Evolutionary conservation across 306 rosid species (phyloP), one percentile per base, ranked within the genome.

Genomic region (Rubus idaeus): DNA sequence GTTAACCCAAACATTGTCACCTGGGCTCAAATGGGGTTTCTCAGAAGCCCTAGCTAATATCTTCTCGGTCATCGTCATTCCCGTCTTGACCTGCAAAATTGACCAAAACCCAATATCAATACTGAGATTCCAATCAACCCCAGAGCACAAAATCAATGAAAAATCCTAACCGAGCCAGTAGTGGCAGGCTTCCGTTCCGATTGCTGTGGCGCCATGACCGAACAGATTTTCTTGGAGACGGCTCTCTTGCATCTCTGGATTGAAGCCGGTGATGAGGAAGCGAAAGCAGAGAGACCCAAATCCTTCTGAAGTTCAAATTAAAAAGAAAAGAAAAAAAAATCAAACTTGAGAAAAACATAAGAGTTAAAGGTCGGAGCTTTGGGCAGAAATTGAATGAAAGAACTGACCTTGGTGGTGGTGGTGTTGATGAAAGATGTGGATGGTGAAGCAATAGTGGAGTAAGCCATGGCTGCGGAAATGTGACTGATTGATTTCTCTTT

Each of bases 61-160:
- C 95, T 92, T 95, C 83, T 95, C 97, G 0, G 98, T 95, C 96
- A 92, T 88, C 5, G 96, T 95, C 98, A 95, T 95, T 0, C 85
- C 96, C 0, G 96, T 92, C 86, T 88, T 95, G 47, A 90, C 88
- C 98, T 92, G 82, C 49, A 12, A 81, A 66, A 68, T 46, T 60
- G 57, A n/a, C 61, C 74, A 70, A 44, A 46, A 58, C 21, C 57
- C 82, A 62, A 7, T 18, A 42, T 20, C 14, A 56, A 77, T 14
- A 74, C 21, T 4, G 17, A 64, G 41, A 11, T 39, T 18, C 10
- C 18, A 4, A 73, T 10, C 37, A 21, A 55, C 10, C 7, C 66
- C 37, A 73, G 2, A 45, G 14, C 5, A 49, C 11, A 26, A 50
- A 70, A 50, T 26, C 74, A 49, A 69, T 9, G 9, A 4, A 44